phyloP scores from a whole-genome alignment of 306 rosid genomes.

The Coriaria nepalensis region DNA sequence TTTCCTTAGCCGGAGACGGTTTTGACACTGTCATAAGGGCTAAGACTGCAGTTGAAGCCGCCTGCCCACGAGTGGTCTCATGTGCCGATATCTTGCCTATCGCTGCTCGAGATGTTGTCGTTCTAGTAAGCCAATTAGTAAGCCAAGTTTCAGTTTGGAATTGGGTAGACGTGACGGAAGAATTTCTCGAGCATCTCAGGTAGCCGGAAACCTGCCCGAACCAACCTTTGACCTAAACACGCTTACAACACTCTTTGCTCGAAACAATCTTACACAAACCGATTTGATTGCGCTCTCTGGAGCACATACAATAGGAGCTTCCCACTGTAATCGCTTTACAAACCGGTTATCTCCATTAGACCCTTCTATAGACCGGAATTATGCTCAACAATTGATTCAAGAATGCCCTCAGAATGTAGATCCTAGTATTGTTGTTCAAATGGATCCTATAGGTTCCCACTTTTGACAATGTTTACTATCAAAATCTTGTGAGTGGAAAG shows the following conservation, averaged over 20 bases:
- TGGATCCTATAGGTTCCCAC: background rate
- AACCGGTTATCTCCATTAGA: background rate
- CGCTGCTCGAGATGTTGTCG: conserved; percentile 64
- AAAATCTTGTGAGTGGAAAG: background rate
- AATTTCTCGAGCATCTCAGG: background rate
- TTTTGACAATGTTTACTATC: background rate
- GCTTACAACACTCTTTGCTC: background rate
- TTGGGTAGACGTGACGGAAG: background rate
- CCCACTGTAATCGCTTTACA: background rate
- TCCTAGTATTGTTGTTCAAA: background rate
- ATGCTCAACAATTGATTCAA: background rate
- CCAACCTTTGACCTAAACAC: background rate
- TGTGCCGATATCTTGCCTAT: conserved; percentile 75
- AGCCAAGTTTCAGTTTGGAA: background rate
- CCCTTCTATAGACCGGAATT: background rate
- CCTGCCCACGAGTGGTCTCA: conserved; percentile 60
- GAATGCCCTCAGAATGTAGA: background rate
- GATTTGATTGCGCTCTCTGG: conserved; percentile 5
- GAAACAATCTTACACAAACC: background rate
- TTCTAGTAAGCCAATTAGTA: too few relatives aligned
- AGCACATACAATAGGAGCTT: background rate
- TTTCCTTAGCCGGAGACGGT: conserved; percentile 80
- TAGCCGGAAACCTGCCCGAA: background rate
- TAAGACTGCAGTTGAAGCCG: conserved; percentile 54
- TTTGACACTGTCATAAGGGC: conserved; percentile 73